These are phyloP conservation scores for Leccinum disarticulatum DNA, from an alignment of 768 basidiomycete species.

Conservation along the genomic window DNA sequence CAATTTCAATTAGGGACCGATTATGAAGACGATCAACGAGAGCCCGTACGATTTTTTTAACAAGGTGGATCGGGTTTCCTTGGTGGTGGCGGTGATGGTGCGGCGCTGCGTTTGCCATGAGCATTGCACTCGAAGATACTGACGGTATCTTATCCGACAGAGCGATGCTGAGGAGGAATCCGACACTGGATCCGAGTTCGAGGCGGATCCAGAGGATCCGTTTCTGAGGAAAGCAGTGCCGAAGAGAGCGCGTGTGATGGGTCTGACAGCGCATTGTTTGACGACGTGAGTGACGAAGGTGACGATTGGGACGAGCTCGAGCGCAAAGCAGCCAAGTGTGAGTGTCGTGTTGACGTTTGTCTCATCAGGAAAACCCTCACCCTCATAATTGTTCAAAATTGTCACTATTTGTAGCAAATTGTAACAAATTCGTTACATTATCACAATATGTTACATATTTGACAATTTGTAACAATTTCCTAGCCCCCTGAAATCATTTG, in stretches of 20 bases:
- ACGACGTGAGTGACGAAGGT: constrained; percentile 66
- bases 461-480: no score
- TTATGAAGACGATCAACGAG: constrained; percentile 99
- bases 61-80: constrained; percentile 96
- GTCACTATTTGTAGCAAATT: no score
- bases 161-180: constrained; percentile 20
- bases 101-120: constrained; percentile 51
- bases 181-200: no score
- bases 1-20: constrained; percentile 96
- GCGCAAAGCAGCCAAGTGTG: constrained; percentile 85
- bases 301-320: constrained; percentile 98
- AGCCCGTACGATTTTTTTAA: constrained; percentile 93
- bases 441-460: no score
- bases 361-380: no score
- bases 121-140: constrained; percentile 27
- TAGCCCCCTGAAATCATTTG: no score
- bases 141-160: constrained; percentile 40
- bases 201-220: no score
- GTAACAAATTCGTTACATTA: no score
- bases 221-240: no score
- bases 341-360: constrained; percentile 10
- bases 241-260: constrained; percentile 36
- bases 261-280: constrained; percentile 60
- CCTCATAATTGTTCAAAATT: no score
- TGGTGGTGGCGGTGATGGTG: constrained; percentile 61